phyloP scores from a whole-genome alignment of 805 yeast species.

The Candida endomychidarum region DNA sequence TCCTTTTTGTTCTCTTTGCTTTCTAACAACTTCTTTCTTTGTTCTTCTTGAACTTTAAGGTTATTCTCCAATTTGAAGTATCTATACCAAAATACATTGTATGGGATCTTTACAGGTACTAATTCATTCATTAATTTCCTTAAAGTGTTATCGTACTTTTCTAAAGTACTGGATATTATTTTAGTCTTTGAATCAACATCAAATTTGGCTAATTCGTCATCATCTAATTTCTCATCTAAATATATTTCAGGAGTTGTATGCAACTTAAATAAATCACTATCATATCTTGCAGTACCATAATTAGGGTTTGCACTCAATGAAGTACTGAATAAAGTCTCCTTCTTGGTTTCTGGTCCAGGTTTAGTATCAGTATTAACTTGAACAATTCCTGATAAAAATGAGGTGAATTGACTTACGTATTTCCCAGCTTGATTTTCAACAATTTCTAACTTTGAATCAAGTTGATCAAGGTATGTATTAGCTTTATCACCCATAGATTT shows the following conservation, averaged over 20 bases:
- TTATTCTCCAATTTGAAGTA: conserved; percentile 57
- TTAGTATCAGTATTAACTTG: conserved; percentile 20
- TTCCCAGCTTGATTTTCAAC: conserved; percentile 69
- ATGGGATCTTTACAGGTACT: conserved; percentile 64
- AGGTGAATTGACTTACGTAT: conserved; percentile 59
- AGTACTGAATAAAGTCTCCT: conserved; percentile 22
- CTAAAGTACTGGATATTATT: conserved; percentile 49
- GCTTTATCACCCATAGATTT: conserved; percentile 35
- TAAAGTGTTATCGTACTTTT: conserved; percentile 49
- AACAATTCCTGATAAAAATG: conserved; percentile 47
- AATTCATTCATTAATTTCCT: conserved; percentile 54
- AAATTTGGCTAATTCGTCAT: conserved; percentile 27
- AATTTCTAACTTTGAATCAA: conserved; percentile 69
- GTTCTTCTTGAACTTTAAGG: conserved; percentile 60
- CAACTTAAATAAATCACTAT: conserved; percentile 38
- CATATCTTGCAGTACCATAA: conserved; percentile 41
- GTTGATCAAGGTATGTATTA: conserved; percentile 58
- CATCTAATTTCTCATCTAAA: conserved; percentile 17
- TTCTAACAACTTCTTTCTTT: conserved; percentile 62
- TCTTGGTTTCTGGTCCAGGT: conserved; percentile 7
- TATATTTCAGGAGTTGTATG: conserved; percentile 33
- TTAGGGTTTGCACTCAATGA: conserved; percentile 19
- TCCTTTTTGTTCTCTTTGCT: conserved; percentile 35
- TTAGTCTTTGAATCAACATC: conserved; percentile 48
- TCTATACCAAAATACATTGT: conserved; percentile 70